Evolutionary conservation across 2,329 filamentous ascomycete species (phyloP).

Genomic region (Chaetomium globosum): DNA sequence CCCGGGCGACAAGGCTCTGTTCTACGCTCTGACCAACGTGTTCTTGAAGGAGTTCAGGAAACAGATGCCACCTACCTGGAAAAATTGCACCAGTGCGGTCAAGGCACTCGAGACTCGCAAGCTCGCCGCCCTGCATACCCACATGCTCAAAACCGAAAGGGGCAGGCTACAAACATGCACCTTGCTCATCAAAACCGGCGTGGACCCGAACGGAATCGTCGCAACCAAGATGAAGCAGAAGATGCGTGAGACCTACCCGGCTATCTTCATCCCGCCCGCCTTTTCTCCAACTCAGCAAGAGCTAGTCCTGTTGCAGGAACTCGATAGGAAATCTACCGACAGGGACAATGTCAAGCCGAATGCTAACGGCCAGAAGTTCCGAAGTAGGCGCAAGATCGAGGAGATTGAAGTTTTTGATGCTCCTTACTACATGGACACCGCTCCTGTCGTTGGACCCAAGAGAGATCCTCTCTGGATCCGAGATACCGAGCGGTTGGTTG

Average conservation of each 20-base stretch:
- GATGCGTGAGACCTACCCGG: slow-evolving; percentile 53
- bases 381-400: slow-evolving; percentile 43
- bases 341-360: slow-evolving; percentile 34
- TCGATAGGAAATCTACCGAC: slow-evolving; percentile 28
- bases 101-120: slow-evolving; percentile 37
- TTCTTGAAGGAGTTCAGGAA: slow-evolving; percentile 50
- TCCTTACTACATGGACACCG: slow-evolving; percentile 50
- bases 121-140: slow-evolving; percentile 33
- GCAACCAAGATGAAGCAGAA: slow-evolving; percentile 50
- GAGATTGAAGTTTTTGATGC: slow-evolving; percentile 55
- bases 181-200: slow-evolving; percentile 48
- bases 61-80: slow-evolving; percentile 47
- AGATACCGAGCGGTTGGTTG: slow-evolving; percentile 22
- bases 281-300: slow-evolving; percentile 46
- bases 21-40: slow-evolving; percentile 50
- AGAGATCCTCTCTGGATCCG: slow-evolving; percentile 31
- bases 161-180: slow-evolving; percentile 51
- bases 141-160: slow-evolving; percentile 40
- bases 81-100: slow-evolving; percentile 46
- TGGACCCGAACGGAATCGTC: slow-evolving; percentile 49
- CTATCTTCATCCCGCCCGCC: slow-evolving; percentile 47
- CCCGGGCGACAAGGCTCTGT: slow-evolving; percentile 54
- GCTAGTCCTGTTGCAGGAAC: slow-evolving; percentile 39
- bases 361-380: slow-evolving; percentile 36
- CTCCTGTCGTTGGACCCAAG: slow-evolving; percentile 19